Base-by-base conservation (phyloP, 768 basidiomycete species). In the Leccinum longicurvipes region DNA sequence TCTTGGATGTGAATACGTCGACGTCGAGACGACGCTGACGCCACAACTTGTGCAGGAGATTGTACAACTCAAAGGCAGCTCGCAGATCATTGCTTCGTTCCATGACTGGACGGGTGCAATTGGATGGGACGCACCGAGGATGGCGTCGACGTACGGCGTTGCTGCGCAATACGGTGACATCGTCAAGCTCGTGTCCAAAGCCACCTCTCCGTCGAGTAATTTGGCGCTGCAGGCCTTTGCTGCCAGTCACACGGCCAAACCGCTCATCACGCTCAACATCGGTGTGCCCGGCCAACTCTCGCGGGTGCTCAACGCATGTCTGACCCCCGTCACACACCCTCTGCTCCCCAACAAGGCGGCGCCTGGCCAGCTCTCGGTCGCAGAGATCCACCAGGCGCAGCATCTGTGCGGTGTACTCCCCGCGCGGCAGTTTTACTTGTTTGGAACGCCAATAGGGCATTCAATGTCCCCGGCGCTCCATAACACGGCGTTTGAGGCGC, bases 231-330 rank as follows among this genome's bases (percentile, higher is more conserved):
- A 85, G 51, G 70, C 81, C 10, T 99, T 98, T 67, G 85, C 84
- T 41, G 66, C 78, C 15, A 75, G 77, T 27, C 74, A 79, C 2
- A 71, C 75, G 14, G 72, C 82, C 12, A 96, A 92, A 66, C 96
- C 94, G 2, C 78, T 98, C 64, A 85, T 99, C 54, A 93, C 94
- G 5, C 88, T 98, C 76, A 98, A 98, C 73, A 95, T 96, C 86
- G 93, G 93, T 17, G 66, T 78, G 17, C 82, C 84, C 47, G 97
- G 97, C 12, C 95, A 98, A 70, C 79, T 98, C 66, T 94, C 94
- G 4, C 82, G 97, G 27, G 81, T 98, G 51, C 77, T 97, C 56
- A 96, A 96, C 72, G 72, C 78, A 6, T 88, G 87, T 9, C 83
- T 99, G 63, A 94, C 87, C 34, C 96, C 96, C 14, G 84, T 98